Percentiles rank a stretch among this genome's conserved stretches.
Evolutionary conservation across 2,329 filamentous ascomycete species (phyloP).

Genomic region (Polychaeton citri): DNA sequence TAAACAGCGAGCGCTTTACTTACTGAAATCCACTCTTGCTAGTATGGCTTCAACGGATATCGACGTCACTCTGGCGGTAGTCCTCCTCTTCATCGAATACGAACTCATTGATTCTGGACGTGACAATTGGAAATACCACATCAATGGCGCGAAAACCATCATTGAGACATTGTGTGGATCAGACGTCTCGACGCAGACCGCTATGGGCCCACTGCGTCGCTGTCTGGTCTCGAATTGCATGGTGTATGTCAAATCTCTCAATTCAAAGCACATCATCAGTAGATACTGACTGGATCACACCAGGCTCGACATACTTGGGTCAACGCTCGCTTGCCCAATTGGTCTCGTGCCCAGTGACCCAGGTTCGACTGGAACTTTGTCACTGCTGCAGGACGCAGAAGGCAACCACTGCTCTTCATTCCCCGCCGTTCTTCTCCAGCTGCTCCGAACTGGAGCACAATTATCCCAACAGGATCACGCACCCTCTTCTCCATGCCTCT

Average conservation of each 20-base stretch:
- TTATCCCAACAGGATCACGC: slow-evolving; percentile 11
- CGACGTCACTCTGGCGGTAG: slow-evolving; percentile 32
- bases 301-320: slow-evolving; percentile 4
- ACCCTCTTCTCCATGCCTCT: too few relatives aligned
- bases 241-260: slow-evolving; percentile 11
- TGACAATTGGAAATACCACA: slow-evolving; percentile 38
- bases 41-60: slow-evolving; percentile 18
- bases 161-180: slow-evolving; percentile 25
- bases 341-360: neutral
- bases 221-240: slow-evolving; percentile 23
- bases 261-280: slow-evolving; percentile 2
- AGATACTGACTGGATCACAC: neutral
- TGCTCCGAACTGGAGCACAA: slow-evolving; percentile 24
- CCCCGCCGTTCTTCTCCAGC: slow-evolving; percentile 21
- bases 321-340: slow-evolving; percentile 1
- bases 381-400: slow-evolving; percentile 25
- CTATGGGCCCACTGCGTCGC: slow-evolving; percentile 21
- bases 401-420: slow-evolving; percentile 28
- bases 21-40: slow-evolving; percentile 1
- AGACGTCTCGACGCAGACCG: slow-evolving; percentile 11
- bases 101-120: slow-evolving; percentile 38
- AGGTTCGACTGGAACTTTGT: slow-evolving; percentile 16
- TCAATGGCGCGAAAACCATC: slow-evolving; percentile 37
- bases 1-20: slow-evolving; percentile 1
- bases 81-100: slow-evolving; percentile 37